A percentile compares a stretch with the other conserved stretches of the same genome.
Conservation (phyloP, 768 basidiomycete species). For the Suillus cothurnatus region DNA sequence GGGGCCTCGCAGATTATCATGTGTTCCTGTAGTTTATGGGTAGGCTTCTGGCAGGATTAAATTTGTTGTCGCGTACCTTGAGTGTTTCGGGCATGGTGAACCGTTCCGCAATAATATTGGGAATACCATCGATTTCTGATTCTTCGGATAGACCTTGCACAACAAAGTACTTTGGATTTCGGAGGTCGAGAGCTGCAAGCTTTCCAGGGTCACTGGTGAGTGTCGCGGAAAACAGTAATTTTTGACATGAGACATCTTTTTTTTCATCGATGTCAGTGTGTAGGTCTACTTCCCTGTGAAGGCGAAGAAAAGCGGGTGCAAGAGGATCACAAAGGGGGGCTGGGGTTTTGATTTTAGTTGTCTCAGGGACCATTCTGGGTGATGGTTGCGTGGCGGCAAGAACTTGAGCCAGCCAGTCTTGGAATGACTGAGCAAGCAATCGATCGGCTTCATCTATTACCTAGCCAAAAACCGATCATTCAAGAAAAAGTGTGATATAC, state of each 20-base stretch:
- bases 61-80: slow-evolving; percentile 46
- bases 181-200: slow-evolving; percentile 77
- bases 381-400: slow-evolving; percentile 67
- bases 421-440: slow-evolving; percentile 93
- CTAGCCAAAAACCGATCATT: slow-evolving; percentile 39
- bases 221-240: slow-evolving; percentile 95
- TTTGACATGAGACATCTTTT: slow-evolving; percentile 78
- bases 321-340: slow-evolving; percentile 43
- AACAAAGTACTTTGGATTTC: slow-evolving; percentile 85
- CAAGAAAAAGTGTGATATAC: not conserved
- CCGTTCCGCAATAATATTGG: slow-evolving; percentile 68
- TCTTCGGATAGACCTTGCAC: slow-evolving; percentile 56
- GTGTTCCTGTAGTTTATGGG: slow-evolving; percentile 60
- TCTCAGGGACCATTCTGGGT: slow-evolving; percentile 17
- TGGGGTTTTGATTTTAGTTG: slow-evolving; percentile 3
- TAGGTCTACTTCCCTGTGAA: slow-evolving; percentile 19
- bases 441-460: slow-evolving; percentile 98
- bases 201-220: slow-evolving; percentile 94
- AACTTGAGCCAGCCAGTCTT: slow-evolving; percentile 90
- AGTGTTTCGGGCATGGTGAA: slow-evolving; percentile 83
- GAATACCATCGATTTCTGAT: slow-evolving; percentile 38
- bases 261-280: slow-evolving; percentile 58
- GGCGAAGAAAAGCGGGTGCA: slow-evolving; percentile 58
- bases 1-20: slow-evolving; percentile 80
- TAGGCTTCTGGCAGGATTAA: slow-evolving; percentile 4